These are phyloP conservation scores for Dictyostelium discoideum DNA, from an alignment of 78 protist species.

Conservation along the genomic window DNA sequence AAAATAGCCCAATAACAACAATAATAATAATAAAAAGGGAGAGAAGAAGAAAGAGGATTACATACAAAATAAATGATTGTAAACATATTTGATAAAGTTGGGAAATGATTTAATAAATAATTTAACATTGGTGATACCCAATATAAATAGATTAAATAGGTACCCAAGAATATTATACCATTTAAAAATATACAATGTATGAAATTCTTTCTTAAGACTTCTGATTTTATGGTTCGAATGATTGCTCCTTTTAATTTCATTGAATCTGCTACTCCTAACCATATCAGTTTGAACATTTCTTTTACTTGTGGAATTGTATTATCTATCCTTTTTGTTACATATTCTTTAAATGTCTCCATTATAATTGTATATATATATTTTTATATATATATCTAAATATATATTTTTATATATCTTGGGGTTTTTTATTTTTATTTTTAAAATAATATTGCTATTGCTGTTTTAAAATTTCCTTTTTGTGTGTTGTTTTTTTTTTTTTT, in stretches of 20 bases:
- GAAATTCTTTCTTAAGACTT: background rate
- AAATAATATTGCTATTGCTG: background rate
- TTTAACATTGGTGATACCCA: conserved; percentile 39
- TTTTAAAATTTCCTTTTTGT: background rate
- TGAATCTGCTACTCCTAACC: conserved; percentile 44
- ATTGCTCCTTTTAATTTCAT: conserved; percentile 11
- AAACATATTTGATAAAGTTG: conserved; percentile 48
- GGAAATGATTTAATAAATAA: conserved; percentile 30
- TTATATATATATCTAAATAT: background rate
- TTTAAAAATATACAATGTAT: conserved; percentile 34
- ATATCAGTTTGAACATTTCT: conserved; percentile 17
- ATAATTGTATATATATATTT: no score
- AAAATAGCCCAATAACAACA: no score
- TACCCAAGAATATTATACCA: conserved; percentile 60
- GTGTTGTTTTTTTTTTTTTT: background rate
- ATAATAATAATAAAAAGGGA: no score
- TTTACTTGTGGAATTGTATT: conserved; percentile 4
- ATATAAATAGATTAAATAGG: conserved; percentile 44
- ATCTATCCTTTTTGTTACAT: background rate
- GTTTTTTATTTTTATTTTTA: background rate
- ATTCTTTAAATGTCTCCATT: background rate
- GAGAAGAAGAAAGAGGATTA: background rate
- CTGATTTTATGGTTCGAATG: background rate
- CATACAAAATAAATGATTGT: conserved; percentile 69
- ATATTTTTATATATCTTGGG: background rate